Base-by-base conservation (phyloP, 2,329 filamentous ascomycete species). In the Neobulgaria alba region DNA sequence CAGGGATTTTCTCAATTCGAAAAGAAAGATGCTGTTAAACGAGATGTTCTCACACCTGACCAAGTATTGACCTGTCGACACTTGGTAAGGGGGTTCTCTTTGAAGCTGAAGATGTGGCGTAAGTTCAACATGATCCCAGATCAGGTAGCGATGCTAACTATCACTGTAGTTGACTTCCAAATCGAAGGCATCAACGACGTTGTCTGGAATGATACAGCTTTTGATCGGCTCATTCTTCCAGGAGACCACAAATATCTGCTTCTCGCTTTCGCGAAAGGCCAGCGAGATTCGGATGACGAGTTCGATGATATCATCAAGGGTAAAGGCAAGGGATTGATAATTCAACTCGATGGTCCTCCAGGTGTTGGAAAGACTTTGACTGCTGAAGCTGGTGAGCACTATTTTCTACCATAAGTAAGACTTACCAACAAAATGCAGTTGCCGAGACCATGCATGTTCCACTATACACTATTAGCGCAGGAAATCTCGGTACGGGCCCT, bases 401-500 rank as follows among this genome's bases (percentile, higher is more conserved):
- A n/a, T n/a, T n/a, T n/a, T n/a, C n/a, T n/a, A n/a, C n/a, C n/a
- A n/a, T n/a, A n/a, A n/a, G n/a, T n/a, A n/a, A n/a, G n/a, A n/a
- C n/a, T n/a, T n/a, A n/a, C n/a, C n/a, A n/a, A n/a, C n/a, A n/a
- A n/a, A n/a, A 41, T 36, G 45, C 2, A 26, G 47, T 53, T 12
- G 49, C 55, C 3, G 56, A 58, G 34, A 38, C 34, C 18, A 45
- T 50, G 39, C 46, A 48, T 3, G 41, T 49, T 2, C 56, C 57
- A 3, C 46, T 60, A 0, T 55, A 55, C 34, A 52, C 49, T 41
- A 50, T 60, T 61, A 64, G 66, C 31, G 66, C 66, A 16, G 68
- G 69, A 31, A 69, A 73, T 48, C 59, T 75, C 8, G 71, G 71
- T 14, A 63, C 63, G 33, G 61, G 61, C 29, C 59, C 69, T 0